These are phyloP conservation scores for Lunasporangiospora selenospora DNA, from an alignment of 192 early-diverging fungal species.

Conservation along the genomic window DNA sequence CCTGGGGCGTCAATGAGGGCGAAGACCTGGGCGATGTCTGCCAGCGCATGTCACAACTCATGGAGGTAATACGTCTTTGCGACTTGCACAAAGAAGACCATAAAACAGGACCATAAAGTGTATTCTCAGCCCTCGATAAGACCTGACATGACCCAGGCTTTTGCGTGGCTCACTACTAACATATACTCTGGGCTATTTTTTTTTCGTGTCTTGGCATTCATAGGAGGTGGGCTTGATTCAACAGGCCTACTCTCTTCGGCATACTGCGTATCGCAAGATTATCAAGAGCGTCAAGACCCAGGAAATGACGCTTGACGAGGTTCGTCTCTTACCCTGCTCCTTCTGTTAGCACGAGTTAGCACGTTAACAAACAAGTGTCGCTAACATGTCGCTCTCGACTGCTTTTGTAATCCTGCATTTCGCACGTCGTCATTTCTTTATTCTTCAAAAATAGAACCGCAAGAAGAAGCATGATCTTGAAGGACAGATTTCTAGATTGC, in stretches of 20 bases:
- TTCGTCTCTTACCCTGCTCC: neutral
- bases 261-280: conserved; percentile 35
- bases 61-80: conserved; percentile 22
- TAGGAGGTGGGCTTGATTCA: conserved; percentile 44
- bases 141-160: too few relatives aligned
- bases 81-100: neutral
- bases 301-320: conserved; percentile 45
- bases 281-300: conserved; percentile 40
- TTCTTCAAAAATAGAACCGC: conserved; percentile 41
- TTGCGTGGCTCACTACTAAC: neutral
- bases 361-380: neutral
- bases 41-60: conserved; percentile 42
- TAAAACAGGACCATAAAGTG: too few relatives aligned
- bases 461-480: conserved; percentile 46
- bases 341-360: conserved; percentile 2
- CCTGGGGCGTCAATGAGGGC: conserved; percentile 34
- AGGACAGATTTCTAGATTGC: conserved; percentile 23
- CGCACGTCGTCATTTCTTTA: too few relatives aligned
- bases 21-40: conserved; percentile 43
- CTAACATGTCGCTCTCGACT: too few relatives aligned
- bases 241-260: conserved; percentile 30
- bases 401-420: too few relatives aligned
- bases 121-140: too few relatives aligned
- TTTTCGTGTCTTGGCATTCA: neutral
- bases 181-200: too few relatives aligned